Evolutionary conservation across 2,329 filamentous ascomycete genomes (phyloP).

Genomic region (Colletotrichum chrysophilum): DNA sequence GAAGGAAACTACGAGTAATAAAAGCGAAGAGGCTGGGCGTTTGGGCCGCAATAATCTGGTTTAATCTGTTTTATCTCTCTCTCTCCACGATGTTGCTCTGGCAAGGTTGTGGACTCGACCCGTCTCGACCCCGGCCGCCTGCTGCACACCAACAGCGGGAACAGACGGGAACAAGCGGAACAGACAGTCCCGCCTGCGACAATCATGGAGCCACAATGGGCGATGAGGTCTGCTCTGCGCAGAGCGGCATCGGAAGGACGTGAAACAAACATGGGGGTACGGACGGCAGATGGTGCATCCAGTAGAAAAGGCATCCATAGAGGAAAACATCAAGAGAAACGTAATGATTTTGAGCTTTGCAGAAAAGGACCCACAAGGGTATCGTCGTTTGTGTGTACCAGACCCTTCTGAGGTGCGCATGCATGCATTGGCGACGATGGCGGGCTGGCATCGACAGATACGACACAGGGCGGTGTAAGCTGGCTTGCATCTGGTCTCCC

Average conservation of each 20-base stretch:
- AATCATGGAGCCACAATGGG: not conserved
- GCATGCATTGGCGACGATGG: not conserved
- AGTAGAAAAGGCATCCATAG: not conserved
- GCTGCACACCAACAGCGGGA: not conserved
- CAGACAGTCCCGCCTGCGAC: not conserved
- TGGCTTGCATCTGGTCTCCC: not conserved
- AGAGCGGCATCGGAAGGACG: not conserved
- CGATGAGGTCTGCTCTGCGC: not conserved
- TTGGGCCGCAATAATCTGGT: not conserved
- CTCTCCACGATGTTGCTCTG: not conserved
- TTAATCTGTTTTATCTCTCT: not conserved
- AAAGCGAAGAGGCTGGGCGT: not conserved
- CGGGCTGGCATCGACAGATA: not conserved
- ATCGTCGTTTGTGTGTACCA: not conserved
- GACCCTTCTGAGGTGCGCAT: not conserved
- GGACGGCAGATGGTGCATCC: not conserved
- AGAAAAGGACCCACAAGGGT: not conserved
- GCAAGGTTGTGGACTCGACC: not conserved
- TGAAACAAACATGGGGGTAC: constrained; percentile 5
- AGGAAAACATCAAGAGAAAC: not conserved
- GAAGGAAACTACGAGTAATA: not conserved
- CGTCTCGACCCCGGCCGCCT: not conserved
- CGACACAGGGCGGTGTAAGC: not conserved
- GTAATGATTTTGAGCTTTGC: not conserved
- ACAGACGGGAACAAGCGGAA: not conserved